A percentile compares a stretch with the other conserved stretches of the same genome.
phyloP scores from a whole-genome alignment of 768 basidiomycete genomes.

The Collybia sp. region DNA sequence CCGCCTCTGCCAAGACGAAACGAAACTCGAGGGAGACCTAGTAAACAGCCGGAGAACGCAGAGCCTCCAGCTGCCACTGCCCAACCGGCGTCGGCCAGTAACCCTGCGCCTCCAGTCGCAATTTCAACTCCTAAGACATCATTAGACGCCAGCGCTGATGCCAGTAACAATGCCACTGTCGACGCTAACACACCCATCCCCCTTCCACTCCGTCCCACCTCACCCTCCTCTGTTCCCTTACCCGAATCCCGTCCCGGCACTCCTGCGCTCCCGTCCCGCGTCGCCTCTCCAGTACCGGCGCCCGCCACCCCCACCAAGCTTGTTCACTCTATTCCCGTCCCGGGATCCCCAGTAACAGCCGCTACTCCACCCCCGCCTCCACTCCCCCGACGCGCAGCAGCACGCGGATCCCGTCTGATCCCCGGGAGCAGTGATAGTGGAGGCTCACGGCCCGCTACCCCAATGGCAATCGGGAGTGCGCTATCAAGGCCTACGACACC shows the following conservation, averaged over 20 bases:
- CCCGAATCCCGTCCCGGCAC: conserved; percentile 42
- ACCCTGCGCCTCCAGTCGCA: conserved; percentile 1
- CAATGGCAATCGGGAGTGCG: conserved; percentile 3
- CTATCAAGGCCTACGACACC: conserved; percentile 1
- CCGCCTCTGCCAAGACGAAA: conserved; percentile 52
- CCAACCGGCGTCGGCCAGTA: conserved; percentile 1
- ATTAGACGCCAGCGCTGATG: neutral
- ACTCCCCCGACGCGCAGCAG: conserved; percentile 61
- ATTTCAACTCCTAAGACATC: neutral
- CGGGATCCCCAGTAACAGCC: conserved; percentile 11
- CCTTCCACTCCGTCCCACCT: conserved; percentile 15
- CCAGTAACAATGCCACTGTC: conserved; percentile 3
- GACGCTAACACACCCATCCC: conserved; percentile 5
- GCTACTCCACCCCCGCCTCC: conserved; percentile 58
- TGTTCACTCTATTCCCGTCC: too few relatives aligned
- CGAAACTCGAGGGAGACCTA: conserved; percentile 24
- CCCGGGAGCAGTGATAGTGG: conserved; percentile 6
- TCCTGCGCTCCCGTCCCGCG: conserved; percentile 24
- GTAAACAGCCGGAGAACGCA: conserved; percentile 7
- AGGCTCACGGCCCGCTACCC: conserved; percentile 22
- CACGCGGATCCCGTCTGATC: conserved; percentile 34
- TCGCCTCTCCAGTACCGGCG: conserved; percentile 27
- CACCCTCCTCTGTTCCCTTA: conserved; percentile 33
- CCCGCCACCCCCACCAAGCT: too few relatives aligned
- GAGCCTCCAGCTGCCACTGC: conserved; percentile 3